Base-by-base conservation (phyloP, 169 alveolate species). In the Eimeria praecox region DNA sequence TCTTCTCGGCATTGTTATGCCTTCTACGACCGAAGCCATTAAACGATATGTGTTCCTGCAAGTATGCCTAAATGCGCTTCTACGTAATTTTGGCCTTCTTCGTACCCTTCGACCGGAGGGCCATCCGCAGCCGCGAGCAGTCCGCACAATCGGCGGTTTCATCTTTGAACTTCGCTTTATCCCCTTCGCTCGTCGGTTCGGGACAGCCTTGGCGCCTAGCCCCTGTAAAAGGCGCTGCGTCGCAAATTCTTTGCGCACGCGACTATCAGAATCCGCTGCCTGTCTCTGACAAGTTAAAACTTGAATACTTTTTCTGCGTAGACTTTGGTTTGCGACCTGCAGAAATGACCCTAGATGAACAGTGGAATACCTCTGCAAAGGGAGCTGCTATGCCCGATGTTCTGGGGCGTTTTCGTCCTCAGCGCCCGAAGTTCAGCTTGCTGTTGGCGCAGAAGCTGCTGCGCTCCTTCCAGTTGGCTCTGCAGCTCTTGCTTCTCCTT, bases 391-490 rank as follows among this genome's bases (percentile, higher is more conserved):
- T 12, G 92, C 54, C 78, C 77, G 35, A 12, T 69, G 66, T 49
- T 80, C 69, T 0, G 89, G 27, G 89, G 54, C 33, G 42, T 54
- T 52, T 85, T 85, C 56, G 75, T 27, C 35, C 38, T 85, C 33
- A 85, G 59, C 38, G 75, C 18, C 54, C 66, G 92, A 33, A 85
- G 38, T 12, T 85, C 92, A 33, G 38, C 42, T 3, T 33, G 73
- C 78, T 54, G 92, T 56, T 85, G 92, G 27, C 66, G 92, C 92
- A 85, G 49, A 30, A 85, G 77, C 30, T 85, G 73, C 35, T 52
- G 92, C 52, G 92, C 73, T 33, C n/a, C 92, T 56, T 49, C 78
- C 92, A 85, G 44, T 85, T 85, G 78, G 54, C 38, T 52, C 78
- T 85, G 92, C n/a, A 85, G 42, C 78, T 56, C 75, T 27, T 56